A percentile compares a stretch with the other conserved stretches of the same genome.
phyloP scores from a whole-genome alignment of 441 rosid species.

The Syzygium syzygioides region DNA sequence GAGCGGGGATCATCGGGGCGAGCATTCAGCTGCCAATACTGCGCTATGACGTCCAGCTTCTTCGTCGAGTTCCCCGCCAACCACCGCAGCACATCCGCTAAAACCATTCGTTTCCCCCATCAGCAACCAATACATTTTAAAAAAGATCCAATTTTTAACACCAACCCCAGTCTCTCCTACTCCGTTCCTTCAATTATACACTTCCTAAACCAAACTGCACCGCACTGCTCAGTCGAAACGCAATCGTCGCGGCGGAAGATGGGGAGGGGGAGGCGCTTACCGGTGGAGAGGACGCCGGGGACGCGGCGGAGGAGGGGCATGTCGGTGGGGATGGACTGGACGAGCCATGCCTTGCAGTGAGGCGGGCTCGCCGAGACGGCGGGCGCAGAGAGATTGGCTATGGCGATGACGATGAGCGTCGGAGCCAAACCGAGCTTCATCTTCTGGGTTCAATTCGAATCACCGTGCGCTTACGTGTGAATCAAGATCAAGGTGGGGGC shows the following conservation, averaged over 20 bases:
- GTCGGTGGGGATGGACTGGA: conserved; percentile 89
- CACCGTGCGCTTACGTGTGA: too few relatives aligned
- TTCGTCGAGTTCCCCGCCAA: conserved; percentile 62
- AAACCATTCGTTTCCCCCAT: neutral
- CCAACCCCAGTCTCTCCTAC: neutral
- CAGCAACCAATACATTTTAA: neutral
- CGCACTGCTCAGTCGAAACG: neutral
- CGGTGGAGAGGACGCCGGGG: conserved; percentile 74
- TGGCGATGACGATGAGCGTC: conserved; percentile 25
- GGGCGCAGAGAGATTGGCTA: conserved; percentile 16
- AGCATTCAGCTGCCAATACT: conserved; percentile 79
- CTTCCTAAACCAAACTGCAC: neutral
- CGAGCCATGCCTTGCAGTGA: conserved; percentile 80
- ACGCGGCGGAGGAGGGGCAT: conserved; percentile 70
- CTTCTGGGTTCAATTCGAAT: neutral
- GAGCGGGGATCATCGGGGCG: conserved; percentile 65
- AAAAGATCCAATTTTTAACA: neutral
- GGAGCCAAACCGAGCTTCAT: conserved; percentile 8
- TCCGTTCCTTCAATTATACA: neutral
- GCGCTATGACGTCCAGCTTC: conserved; percentile 72
- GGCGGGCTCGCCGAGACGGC: conserved; percentile 11
- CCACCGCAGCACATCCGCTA: conserved; percentile 82
- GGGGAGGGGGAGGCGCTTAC: conserved; percentile 16
- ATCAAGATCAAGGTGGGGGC: neutral
- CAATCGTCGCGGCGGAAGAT: neutral